These are phyloP conservation scores for Moelleriella libera DNA, from an alignment of 2,329 filamentous ascomycete species.

Conservation along the genomic window DNA sequence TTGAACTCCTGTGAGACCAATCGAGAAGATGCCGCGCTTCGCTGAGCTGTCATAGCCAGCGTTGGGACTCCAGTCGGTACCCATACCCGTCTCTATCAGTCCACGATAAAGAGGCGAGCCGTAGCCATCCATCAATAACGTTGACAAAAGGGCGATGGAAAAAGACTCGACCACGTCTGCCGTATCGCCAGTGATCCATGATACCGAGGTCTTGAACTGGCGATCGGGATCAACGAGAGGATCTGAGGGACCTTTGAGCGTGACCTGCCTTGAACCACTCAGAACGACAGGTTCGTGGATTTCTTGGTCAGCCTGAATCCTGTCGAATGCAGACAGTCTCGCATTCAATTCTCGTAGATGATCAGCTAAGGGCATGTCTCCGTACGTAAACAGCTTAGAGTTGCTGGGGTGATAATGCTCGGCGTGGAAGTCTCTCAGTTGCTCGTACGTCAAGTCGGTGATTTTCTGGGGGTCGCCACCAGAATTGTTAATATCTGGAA, in stretches of 20 bases:
- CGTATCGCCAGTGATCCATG: conserved; percentile 80
- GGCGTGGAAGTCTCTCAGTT: conserved; percentile 76
- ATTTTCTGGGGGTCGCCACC: conserved; percentile 94
- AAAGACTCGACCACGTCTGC: conserved; percentile 79
- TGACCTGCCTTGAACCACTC: conserved; percentile 52
- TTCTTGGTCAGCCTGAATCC: conserved; percentile 53
- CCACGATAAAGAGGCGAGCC: conserved; percentile 85
- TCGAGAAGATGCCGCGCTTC: conserved; percentile 69
- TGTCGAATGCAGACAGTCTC: conserved; percentile 60
- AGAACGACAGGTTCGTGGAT: conserved; percentile 67
- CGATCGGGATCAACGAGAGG: conserved; percentile 73
- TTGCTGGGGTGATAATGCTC: conserved; percentile 97
- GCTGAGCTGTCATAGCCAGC: conserved; percentile 77
- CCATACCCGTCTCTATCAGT: conserved; percentile 77
- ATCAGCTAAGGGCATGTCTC: conserved; percentile 72
- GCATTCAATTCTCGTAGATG: conserved; percentile 70
- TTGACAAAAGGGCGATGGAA: conserved; percentile 67
- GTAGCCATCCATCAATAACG: conserved; percentile 82
- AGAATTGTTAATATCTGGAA: conserved; percentile 90
- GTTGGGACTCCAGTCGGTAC: conserved; percentile 89
- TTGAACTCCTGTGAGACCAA: conserved; percentile 82
- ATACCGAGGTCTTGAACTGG: conserved; percentile 86
- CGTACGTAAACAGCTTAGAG: conserved; percentile 89
- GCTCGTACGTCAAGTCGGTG: conserved; percentile 83
- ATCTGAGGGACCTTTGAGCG: conserved; percentile 69